A percentile compares a stretch with the other conserved stretches of the same genome.
These are phyloP conservation scores for Rhodotorula sp. DNA, from an alignment of 1,284 basidiomycete genomes.

Conservation along the genomic window DNA sequence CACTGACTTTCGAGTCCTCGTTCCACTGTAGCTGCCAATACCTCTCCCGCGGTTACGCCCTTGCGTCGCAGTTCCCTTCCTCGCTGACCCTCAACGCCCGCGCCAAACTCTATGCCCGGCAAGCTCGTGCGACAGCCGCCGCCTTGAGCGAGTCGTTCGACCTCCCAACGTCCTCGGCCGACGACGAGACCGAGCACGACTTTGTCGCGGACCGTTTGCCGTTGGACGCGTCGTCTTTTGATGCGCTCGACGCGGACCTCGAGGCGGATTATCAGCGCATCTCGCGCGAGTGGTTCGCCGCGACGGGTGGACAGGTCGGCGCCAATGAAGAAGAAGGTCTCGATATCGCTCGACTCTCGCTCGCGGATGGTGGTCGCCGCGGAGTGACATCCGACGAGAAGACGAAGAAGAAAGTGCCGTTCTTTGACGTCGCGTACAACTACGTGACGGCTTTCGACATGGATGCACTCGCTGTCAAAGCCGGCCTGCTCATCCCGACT, in stretches of 20 bases:
- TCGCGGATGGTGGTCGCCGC: not conserved
- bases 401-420: slow-evolving; percentile 60
- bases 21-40: slow-evolving; percentile 59
- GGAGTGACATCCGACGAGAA: not conserved
- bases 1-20: not conserved
- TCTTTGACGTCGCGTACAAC: slow-evolving; percentile 92
- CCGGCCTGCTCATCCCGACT: slow-evolving; percentile 14
- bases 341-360: not conserved
- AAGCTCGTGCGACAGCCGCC: slow-evolving; percentile 55
- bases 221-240: slow-evolving; percentile 10
- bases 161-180: slow-evolving; percentile 37
- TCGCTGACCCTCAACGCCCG: slow-evolving; percentile 66
- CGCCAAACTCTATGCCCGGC: slow-evolving; percentile 66
- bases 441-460: slow-evolving; percentile 69
- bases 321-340: not conserved
- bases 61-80: slow-evolving; percentile 62
- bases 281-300: slow-evolving; percentile 35
- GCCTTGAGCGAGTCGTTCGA: slow-evolving; percentile 60
- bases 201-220: slow-evolving; percentile 22
- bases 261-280: slow-evolving; percentile 20
- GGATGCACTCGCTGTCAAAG: slow-evolving; percentile 58
- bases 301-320: slow-evolving; percentile 19
- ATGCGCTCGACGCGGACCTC: slow-evolving; percentile 33
- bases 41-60: slow-evolving; percentile 66
- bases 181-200: slow-evolving; percentile 50